These are phyloP conservation scores for Torulaspora microellipsoides DNA, from an alignment of 805 yeast species.

Conservation along the genomic window DNA sequence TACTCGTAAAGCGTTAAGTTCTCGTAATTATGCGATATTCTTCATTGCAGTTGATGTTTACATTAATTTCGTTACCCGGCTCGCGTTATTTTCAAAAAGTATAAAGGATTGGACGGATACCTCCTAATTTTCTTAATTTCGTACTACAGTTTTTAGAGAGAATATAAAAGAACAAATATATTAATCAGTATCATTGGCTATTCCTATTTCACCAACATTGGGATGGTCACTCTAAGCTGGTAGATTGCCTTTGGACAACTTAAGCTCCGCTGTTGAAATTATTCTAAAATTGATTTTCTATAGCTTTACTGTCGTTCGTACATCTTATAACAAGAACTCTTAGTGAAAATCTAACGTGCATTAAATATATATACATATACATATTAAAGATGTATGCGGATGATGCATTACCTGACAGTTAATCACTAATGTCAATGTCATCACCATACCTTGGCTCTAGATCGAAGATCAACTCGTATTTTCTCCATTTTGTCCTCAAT, in stretches of 20 bases:
- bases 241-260: constrained; percentile 22
- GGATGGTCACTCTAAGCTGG: constrained; percentile 32
- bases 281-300: constrained; percentile 8
- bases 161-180: not conserved
- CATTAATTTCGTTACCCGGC: not conserved
- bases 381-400: not conserved
- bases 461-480: constrained; percentile 34
- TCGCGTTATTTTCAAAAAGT: not conserved
- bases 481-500: constrained; percentile 35
- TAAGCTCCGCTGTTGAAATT: constrained; percentile 27
- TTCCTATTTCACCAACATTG: constrained; percentile 21
- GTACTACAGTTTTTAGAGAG: not conserved
- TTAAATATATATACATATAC: not conserved
- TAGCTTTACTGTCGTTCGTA: constrained; percentile 30
- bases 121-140: not conserved
- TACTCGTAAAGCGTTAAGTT: no score
- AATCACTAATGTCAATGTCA: constrained; percentile 33
- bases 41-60: not conserved
- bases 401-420: constrained; percentile 1
- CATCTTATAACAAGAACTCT: constrained; percentile 5
- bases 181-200: constrained; percentile 30
- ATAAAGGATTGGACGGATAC: not conserved
- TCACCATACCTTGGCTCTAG: constrained; percentile 33
- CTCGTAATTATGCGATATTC: no score
- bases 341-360: no score